These are phyloP conservation scores for Xanthoconium purpureum DNA, from an alignment of 768 basidiomycete species.

Conservation along the genomic window DNA sequence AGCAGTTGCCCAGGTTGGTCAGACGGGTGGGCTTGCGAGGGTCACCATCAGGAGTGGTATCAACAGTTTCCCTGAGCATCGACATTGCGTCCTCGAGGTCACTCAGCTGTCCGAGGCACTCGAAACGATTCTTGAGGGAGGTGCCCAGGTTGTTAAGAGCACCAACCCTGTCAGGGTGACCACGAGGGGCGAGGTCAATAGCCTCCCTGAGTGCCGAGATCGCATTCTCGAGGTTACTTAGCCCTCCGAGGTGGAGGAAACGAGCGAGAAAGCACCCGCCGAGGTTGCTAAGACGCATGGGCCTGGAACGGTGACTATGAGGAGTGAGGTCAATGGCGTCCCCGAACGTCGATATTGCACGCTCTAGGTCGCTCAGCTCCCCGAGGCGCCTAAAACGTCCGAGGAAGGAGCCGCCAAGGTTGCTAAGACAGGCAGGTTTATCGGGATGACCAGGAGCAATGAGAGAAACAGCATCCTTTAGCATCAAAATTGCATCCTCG, in stretches of 20 bases:
- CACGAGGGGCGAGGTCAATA: no score
- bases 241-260: no score
- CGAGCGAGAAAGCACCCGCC: neutral
- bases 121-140: no score
- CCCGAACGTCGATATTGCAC: neutral
- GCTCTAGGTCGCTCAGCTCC: neutral
- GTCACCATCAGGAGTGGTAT: neutral
- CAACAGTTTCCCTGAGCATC: neutral
- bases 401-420: neutral
- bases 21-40: neutral
- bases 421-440: neutral
- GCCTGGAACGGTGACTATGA: neutral
- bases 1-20: neutral
- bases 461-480: neutral
- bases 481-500: neutral
- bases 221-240: neutral
- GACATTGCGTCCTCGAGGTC: constrained; percentile 2
- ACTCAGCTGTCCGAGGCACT: neutral
- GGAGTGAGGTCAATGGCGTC: neutral
- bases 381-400: neutral
- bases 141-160: no score
- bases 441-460: neutral
- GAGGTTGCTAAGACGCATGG: neutral
- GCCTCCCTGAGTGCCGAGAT: no score
- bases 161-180: no score